These are phyloP conservation scores for Suillus subalutaceus DNA, from an alignment of 768 basidiomycete species.

Conservation along the genomic window DNA sequence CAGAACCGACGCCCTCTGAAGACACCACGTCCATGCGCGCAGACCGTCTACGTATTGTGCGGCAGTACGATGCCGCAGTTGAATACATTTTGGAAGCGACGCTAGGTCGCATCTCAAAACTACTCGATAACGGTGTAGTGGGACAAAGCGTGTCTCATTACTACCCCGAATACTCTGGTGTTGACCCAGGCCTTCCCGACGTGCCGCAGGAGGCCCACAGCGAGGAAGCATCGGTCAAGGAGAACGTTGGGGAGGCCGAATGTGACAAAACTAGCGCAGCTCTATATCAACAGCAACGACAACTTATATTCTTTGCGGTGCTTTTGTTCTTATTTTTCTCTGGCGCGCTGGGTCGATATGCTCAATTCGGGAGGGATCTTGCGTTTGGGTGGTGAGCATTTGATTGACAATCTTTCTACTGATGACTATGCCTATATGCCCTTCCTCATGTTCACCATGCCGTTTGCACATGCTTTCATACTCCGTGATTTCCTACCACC, in stretches of 20 bases:
- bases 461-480: background rate
- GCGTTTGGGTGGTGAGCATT: background rate
- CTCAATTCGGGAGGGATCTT: conserved; percentile 1
- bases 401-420: background rate
- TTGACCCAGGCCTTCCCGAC: background rate
- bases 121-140: background rate
- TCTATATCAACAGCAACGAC: background rate
- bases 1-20: conserved; percentile 33
- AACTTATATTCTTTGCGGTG: background rate
- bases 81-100: conserved; percentile 24
- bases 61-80: conserved; percentile 21
- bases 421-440: background rate
- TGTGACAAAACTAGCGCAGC: background rate
- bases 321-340: background rate
- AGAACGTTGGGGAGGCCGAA: background rate
- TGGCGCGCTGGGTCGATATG: conserved; percentile 5
- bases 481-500: background rate
- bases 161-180: background rate
- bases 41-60: conserved; percentile 27
- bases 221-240: background rate
- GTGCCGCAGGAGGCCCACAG: background rate
- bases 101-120: conserved; percentile 20
- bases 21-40: conserved; percentile 24
- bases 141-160: conserved; percentile 4
- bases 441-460: background rate